A percentile compares a stretch with the other conserved stretches of the same genome.
Conservation (phyloP, 2,329 filamentous ascomycete genomes). For the Coleophoma cylindrospora region DNA sequence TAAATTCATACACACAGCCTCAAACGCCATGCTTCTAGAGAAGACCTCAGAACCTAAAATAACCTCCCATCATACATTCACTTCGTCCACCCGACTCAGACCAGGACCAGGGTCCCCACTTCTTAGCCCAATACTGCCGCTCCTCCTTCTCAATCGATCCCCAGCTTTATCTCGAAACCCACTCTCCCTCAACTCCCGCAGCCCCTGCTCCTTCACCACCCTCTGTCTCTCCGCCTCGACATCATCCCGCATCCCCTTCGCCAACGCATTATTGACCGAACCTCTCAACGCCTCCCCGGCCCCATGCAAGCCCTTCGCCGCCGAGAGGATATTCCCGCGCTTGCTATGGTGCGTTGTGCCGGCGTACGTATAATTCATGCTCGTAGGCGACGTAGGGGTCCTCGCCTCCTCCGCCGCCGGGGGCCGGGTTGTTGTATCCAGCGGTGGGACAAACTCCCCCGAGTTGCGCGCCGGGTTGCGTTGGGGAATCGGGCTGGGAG, state of each 20-base stretch:
- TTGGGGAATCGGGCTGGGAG: conserved; percentile 2
- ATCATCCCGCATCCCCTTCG: conserved; percentile 11
- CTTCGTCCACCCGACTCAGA: conserved; percentile 12
- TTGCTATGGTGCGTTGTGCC: neutral
- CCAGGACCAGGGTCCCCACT: conserved; percentile 15
- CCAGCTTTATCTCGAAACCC: conserved; percentile 16
- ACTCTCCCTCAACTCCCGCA: conserved; percentile 15
- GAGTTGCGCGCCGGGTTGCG: neutral
- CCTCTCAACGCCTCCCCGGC: conserved; percentile 18
- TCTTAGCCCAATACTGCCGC: conserved; percentile 8
- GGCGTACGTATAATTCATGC: neutral
- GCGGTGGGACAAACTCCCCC: neutral
- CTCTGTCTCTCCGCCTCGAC: conserved; percentile 17
- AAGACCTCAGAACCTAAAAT: no score
- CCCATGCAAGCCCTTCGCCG: conserved; percentile 16
- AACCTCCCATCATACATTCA: neutral
- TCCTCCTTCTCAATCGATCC: conserved; percentile 7
- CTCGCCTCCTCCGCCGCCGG: neutral
- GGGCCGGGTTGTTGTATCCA: neutral
- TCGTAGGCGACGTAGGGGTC: neutral
- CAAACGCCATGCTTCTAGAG: no score
- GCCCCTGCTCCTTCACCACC: conserved; percentile 13
- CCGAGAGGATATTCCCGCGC: conserved; percentile 3
- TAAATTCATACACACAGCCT: no score
- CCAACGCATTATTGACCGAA: conserved; percentile 14